Evolutionary conservation across 2,329 filamentous ascomycete genomes (phyloP).

Genomic region (Alternaria novae-zelandiae): DNA sequence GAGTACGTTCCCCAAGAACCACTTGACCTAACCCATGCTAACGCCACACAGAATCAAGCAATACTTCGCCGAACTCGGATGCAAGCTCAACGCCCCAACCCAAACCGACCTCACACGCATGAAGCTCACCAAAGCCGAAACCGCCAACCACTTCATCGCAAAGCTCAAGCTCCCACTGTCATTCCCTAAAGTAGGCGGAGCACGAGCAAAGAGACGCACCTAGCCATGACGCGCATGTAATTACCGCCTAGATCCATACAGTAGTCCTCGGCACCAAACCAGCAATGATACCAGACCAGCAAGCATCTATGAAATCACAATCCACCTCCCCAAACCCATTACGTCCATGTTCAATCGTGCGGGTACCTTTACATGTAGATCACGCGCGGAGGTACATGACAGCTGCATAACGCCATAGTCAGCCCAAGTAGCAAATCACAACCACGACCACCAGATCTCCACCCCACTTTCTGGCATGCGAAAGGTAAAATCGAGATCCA

Average conservation of each 20-base stretch:
- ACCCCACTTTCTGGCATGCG: neutral
- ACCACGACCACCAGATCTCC: neutral
- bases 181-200: constrained; percentile 70
- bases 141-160: constrained; percentile 67
- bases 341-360: neutral
- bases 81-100: constrained; percentile 60
- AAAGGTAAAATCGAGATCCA: neutral
- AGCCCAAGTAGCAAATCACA: neutral
- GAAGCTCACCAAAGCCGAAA: constrained; percentile 67
- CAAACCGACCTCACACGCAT: constrained; percentile 58
- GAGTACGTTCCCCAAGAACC: constrained; percentile 49
- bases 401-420: constrained; percentile 3
- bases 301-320: neutral
- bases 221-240: neutral
- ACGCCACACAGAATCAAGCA: constrained; percentile 58
- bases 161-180: constrained; percentile 77
- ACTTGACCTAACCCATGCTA: constrained; percentile 8
- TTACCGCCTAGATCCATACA: constrained; percentile 3
- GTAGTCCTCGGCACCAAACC: neutral
- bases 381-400: constrained; percentile 1
- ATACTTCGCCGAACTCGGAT: constrained; percentile 80
- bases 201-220: constrained; percentile 20
- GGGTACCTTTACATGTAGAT: neutral
- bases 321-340: neutral
- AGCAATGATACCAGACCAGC: constrained; percentile 1